phyloP scores from a whole-genome alignment of 768 basidiomycete genomes.

The Panellus pusillus region DNA sequence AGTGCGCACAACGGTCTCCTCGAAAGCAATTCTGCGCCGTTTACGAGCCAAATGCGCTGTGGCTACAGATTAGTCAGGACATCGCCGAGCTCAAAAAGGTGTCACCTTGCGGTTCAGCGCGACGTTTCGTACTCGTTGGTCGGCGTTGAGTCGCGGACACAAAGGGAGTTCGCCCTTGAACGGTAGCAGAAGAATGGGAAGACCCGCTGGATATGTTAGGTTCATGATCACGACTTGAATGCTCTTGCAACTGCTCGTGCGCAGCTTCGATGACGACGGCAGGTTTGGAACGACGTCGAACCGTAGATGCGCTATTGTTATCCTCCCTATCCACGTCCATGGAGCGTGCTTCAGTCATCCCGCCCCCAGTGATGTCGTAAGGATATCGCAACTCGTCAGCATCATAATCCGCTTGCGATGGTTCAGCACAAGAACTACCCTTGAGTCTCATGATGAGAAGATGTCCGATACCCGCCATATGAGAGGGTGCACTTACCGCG shows the following conservation, averaged over 20 bases:
- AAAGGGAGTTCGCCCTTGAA: not conserved
- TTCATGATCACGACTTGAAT: slow-evolving; percentile 25
- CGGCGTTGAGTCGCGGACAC: not conserved
- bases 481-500: slow-evolving; percentile 27
- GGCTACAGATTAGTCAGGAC: not conserved
- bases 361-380: slow-evolving; percentile 7
- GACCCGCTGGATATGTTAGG: slow-evolving; percentile 3
- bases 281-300: not conserved
- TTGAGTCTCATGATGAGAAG: not conserved
- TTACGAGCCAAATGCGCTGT: not conserved
- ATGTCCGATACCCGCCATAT: not conserved
- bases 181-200: slow-evolving; percentile 1
- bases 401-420: slow-evolving; percentile 16
- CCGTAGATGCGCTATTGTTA: slow-evolving; percentile 9
- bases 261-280: slow-evolving; percentile 6
- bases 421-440: slow-evolving; percentile 27
- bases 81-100: not conserved
- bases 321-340: slow-evolving; percentile 1
- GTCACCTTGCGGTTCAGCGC: slow-evolving; percentile 1
- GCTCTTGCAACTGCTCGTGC: slow-evolving; percentile 20
- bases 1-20: not conserved
- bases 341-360: slow-evolving; percentile 5
- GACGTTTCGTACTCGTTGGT: slow-evolving; percentile 4
- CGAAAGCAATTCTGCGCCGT: slow-evolving; percentile 9
- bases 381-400: slow-evolving; percentile 13